Evolutionary conservation across 1,284 basidiomycete genomes (phyloP), one percentile per base, ranked within the genome.

Genomic region (Moesziomyces antarcticus): DNA sequence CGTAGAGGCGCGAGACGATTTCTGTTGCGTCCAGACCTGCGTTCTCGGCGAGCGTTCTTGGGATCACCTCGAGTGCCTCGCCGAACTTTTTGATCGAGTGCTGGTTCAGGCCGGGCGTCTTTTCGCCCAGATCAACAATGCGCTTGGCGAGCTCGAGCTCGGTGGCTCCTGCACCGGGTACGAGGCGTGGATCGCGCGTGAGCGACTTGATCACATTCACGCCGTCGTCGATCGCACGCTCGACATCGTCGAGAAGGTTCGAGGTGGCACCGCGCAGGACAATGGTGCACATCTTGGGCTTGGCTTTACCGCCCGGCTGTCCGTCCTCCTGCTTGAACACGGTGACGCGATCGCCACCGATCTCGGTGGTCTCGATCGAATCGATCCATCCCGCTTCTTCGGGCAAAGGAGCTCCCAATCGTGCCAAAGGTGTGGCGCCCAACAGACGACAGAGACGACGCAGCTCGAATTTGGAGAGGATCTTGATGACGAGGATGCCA

Each of bases 381-480:
- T 99, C 96, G 73, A 97, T 90, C 82, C 88, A 91, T 40, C 97
- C 97, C 7, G 93, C 94, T 86, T 99, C 97, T 85, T 99, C 97
- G 0, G 94, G 89, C 20, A 93, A 96, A 3, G 97, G 96, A 0
- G 95, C 93, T 59, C 97, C 97, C 63, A 99, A 88, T 47, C 97
- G 91, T 5, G 97, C 96, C 50, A 99, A 90, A 5, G 97, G 95
- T 1, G 94, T 97, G 11, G 97, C 97, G 67, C 94, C 93, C 65
- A 96, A 92, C 76, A 99, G 94, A 64, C 95, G 91, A 85, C 94
- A 97, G 35, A 98, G 87, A 4, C 97, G 88, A 50, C 95, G 91
- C 20, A 99, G 89, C 75, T 99, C 96, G 85, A 99, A 99, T 85
- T 99, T 99, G 84, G 94, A 97, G 64, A 97, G 89, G 35, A 99